Percentiles rank a stretch among this genome's conserved stretches.
These are phyloP conservation scores for Avena sativa DNA, from an alignment of 176 grass and related monocot genomes.

Conservation along the genomic window DNA sequence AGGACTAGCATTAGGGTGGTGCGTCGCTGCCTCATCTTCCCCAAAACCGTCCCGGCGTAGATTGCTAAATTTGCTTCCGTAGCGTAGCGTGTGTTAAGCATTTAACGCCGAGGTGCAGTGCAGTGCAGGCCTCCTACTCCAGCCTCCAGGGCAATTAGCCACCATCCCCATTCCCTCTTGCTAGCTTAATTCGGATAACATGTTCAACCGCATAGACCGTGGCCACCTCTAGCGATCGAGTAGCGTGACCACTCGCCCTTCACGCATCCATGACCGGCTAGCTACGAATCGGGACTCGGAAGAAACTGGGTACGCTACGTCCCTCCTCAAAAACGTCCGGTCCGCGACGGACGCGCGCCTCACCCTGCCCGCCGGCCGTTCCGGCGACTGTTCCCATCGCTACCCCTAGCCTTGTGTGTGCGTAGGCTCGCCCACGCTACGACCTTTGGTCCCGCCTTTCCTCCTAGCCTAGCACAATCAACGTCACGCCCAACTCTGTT, in stretches of 20 bases:
- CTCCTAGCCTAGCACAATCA: not conserved
- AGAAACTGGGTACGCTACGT: not conserved
- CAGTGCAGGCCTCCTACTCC: no score
- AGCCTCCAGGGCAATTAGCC: no score
- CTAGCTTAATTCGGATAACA: not conserved
- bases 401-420: not conserved
- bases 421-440: constrained; percentile 37
- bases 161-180: no score
- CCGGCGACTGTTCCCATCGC: not conserved
- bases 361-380: not conserved
- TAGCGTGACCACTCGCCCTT: constrained; percentile 20
- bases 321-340: not conserved
- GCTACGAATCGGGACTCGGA: not conserved
- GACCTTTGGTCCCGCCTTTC: not conserved
- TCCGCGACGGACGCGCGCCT: no score
- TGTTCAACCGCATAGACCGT: not conserved
- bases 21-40: not conserved
- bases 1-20: not conserved
- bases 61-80: constrained; percentile 6
- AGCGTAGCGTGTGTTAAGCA: no score
- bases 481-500: not conserved
- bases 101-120: no score
- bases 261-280: constrained; percentile 13
- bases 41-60: not conserved
- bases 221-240: not conserved